Percentiles rank a stretch among this genome's conserved stretches.
Conservation (phyloP, 306 rosid species). For the Citrullus amarus region DNA sequence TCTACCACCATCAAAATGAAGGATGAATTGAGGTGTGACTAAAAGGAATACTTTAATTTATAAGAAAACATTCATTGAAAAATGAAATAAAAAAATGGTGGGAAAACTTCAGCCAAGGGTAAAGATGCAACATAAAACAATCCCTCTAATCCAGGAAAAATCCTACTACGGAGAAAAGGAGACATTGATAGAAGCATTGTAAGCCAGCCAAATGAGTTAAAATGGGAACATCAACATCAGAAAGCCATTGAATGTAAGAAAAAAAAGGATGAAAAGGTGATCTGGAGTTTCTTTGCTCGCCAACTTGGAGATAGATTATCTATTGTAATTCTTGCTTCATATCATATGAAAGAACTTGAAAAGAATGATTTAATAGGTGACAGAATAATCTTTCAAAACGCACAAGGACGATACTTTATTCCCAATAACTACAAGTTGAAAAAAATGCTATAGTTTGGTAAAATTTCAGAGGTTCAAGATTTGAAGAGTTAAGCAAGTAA, state of each 20-base stretch:
- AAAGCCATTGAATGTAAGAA: neutral
- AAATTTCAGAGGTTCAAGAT: neutral
- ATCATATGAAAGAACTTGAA: neutral
- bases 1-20: neutral
- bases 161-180: too few species aligned
- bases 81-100: neutral
- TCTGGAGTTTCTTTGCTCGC: neutral
- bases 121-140: neutral
- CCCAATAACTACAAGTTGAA: neutral
- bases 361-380: neutral
- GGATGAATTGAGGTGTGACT: neutral
- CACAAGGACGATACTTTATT: neutral
- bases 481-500: neutral
- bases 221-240: neutral
- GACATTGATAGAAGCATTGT: too few species aligned
- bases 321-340: neutral
- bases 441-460: neutral
- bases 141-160: too few species aligned
- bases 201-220: too few species aligned
- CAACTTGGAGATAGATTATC: neutral
- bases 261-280: neutral
- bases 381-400: neutral
- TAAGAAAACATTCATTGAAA: neutral
- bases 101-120: neutral
- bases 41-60: neutral